phyloP scores from a whole-genome alignment of 2,329 filamentous ascomycete genomes.

The Pyrenochaeta sp. region DNA sequence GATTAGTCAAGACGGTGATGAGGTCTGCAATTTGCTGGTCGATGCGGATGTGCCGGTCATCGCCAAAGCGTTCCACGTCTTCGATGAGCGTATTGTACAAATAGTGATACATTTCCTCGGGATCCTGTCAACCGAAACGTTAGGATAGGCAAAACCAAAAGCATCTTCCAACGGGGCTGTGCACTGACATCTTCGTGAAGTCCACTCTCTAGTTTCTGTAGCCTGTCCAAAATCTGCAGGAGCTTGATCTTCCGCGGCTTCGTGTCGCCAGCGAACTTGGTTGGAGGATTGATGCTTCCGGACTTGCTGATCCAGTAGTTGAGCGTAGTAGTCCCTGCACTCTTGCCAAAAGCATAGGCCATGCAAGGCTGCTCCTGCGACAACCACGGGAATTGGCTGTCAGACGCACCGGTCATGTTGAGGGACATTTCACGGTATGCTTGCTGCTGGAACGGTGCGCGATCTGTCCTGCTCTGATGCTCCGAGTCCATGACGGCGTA shows the following conservation, averaged over 20 bases:
- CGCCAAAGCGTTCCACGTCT: slow-evolving; percentile 70
- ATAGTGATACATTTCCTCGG: slow-evolving; percentile 59
- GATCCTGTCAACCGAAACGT: slow-evolving; percentile 48
- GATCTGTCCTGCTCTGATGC: slow-evolving; percentile 49
- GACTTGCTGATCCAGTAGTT: slow-evolving; percentile 72
- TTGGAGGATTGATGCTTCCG: slow-evolving; percentile 64
- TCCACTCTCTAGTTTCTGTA: slow-evolving; percentile 52
- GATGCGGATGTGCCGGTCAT: slow-evolving; percentile 65
- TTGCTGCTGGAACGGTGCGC: slow-evolving; percentile 44
- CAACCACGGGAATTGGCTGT: slow-evolving; percentile 66
- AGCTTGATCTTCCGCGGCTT: slow-evolving; percentile 69
- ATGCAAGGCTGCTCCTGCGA: slow-evolving; percentile 79
- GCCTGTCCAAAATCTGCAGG: slow-evolving; percentile 54
- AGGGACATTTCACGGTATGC: slow-evolving; percentile 51
- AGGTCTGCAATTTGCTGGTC: slow-evolving; percentile 78
- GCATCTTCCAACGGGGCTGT: slow-evolving; percentile 13
- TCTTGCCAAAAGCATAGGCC: slow-evolving; percentile 71
- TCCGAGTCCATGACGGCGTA: slow-evolving; percentile 53
- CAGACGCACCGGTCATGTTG: slow-evolving; percentile 45
- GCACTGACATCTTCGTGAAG: slow-evolving; percentile 54
- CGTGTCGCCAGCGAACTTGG: slow-evolving; percentile 67
- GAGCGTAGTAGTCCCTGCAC: slow-evolving; percentile 75
- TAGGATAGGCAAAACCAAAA: slow-evolving; percentile 33
- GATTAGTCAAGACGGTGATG: slow-evolving; percentile 72
- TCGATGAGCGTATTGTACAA: slow-evolving; percentile 74